These are phyloP conservation scores for Bocquillonia castaneifolia DNA, from an alignment of 441 rosid species.

Conservation along the genomic window DNA sequence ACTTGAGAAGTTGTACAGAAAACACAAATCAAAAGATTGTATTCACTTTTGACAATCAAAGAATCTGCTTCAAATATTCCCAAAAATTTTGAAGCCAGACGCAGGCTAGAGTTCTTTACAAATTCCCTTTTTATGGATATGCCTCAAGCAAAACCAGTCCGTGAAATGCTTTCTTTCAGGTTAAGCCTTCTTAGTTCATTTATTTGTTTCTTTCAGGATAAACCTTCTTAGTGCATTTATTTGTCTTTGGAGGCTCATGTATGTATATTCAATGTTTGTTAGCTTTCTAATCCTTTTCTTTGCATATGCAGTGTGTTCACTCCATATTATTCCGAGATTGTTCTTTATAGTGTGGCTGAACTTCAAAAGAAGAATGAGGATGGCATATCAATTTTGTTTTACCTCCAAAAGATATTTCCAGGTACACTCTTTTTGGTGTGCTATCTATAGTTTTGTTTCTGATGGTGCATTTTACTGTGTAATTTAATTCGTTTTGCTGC, in stretches of 20 bases:
- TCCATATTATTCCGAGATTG: conserved; percentile 94
- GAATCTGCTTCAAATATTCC: conserved; percentile 92
- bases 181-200: conserved; percentile 19
- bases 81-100: conserved; percentile 85
- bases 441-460: conserved; percentile 2
- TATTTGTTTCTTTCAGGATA: conserved; percentile 38
- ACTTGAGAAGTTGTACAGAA: conserved; percentile 46
- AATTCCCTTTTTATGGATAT: conserved; percentile 95
- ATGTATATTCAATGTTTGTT: conserved; percentile 20
- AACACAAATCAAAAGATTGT: conserved; percentile 71
- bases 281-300: conserved; percentile 18
- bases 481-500: not conserved
- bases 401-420: conserved; percentile 98
- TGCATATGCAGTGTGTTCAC: conserved; percentile 84
- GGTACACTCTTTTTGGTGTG: conserved; percentile 39
- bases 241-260: conserved; percentile 18
- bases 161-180: conserved; percentile 89
- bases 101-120: conserved; percentile 85
- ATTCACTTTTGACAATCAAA: conserved; percentile 82
- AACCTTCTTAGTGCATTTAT: conserved; percentile 7
- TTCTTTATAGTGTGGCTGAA: conserved; percentile 90
- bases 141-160: conserved; percentile 73
- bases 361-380: conserved; percentile 89
- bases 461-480: not conserved
- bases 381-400: conserved; percentile 92